Evolutionary conservation across 257 asterid genomes (phyloP).

Genomic region (Penstemon davidsonii): DNA sequence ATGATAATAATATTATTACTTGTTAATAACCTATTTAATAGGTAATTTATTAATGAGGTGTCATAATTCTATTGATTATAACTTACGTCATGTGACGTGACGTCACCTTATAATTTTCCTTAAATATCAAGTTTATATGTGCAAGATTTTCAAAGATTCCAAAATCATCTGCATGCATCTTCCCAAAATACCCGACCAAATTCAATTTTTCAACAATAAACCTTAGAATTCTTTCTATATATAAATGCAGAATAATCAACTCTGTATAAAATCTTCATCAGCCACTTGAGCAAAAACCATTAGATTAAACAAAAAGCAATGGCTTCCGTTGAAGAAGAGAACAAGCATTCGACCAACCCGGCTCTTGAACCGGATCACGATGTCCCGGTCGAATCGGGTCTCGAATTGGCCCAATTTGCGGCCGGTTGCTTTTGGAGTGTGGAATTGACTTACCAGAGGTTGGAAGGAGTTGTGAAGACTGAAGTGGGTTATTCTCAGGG

Average conservation of each 20-base stretch:
- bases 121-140: no score
- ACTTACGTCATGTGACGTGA: no score
- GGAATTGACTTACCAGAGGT: slow-evolving; percentile 68
- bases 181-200: slow-evolving; percentile 2
- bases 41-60: no score
- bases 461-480: slow-evolving; percentile 73
- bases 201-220: slow-evolving; percentile 2
- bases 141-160: no score
- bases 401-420: slow-evolving; percentile 73
- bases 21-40: no score
- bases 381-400: slow-evolving; percentile 41
- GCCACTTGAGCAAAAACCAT: not conserved
- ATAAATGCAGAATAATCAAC: not conserved
- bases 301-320: slow-evolving; percentile 25
- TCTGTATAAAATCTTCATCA: slow-evolving; percentile 2
- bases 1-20: no score
- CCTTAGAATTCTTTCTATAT: not conserved
- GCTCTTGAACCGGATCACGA: slow-evolving; percentile 56
- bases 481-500: slow-evolving; percentile 92
- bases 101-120: no score
- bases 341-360: slow-evolving; percentile 46
- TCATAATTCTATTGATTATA: no score
- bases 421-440: slow-evolving; percentile 95
- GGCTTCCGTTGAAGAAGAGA: slow-evolving; percentile 37
- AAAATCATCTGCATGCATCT: slow-evolving; percentile 6